A percentile compares a stretch with the other conserved stretches of the same genome.
Conservation (phyloP, 805 yeast species). For the Spathaspora boniae region DNA sequence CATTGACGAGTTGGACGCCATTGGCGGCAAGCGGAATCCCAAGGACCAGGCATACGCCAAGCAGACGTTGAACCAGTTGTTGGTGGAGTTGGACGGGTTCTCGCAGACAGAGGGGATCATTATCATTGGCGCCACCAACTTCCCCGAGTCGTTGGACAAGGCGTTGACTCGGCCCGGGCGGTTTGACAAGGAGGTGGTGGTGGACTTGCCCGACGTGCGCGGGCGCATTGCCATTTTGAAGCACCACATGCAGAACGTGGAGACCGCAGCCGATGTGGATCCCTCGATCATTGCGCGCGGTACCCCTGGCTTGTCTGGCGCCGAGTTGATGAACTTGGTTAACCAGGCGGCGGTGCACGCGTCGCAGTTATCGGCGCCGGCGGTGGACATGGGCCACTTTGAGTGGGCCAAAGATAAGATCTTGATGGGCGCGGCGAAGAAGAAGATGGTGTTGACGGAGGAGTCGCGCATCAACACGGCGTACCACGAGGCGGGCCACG, state of each 20-base stretch:
- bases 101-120: conserved; percentile 91
- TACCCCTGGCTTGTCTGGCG: conserved; percentile 98
- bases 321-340: conserved; percentile 90
- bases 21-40: conserved; percentile 97
- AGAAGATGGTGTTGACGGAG: conserved; percentile 96
- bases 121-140: conserved; percentile 96
- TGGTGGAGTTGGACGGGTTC: conserved; percentile 95
- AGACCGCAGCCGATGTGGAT: conserved; percentile 80
- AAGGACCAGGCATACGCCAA: conserved; percentile 97
- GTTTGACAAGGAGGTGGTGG: conserved; percentile 92
- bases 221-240: conserved; percentile 91
- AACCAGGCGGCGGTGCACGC: conserved; percentile 98
- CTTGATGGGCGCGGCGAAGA: conserved; percentile 95
- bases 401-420: conserved; percentile 99
- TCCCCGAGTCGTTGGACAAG: conserved; percentile 94
- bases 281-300: conserved; percentile 91
- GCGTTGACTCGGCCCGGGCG: conserved; percentile 98
- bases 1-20: conserved; percentile 97
- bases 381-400: conserved; percentile 86
- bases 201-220: conserved; percentile 95
- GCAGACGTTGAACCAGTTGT: conserved; percentile 91
- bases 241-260: conserved; percentile 90
- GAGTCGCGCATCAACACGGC: conserved; percentile 93
- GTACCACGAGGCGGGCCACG: conserved; percentile 99
- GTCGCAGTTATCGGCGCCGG: conserved; percentile 83